Base-by-base conservation (phyloP, 805 yeast genomes). In the Cyberlindnera mycetangii region DNA sequence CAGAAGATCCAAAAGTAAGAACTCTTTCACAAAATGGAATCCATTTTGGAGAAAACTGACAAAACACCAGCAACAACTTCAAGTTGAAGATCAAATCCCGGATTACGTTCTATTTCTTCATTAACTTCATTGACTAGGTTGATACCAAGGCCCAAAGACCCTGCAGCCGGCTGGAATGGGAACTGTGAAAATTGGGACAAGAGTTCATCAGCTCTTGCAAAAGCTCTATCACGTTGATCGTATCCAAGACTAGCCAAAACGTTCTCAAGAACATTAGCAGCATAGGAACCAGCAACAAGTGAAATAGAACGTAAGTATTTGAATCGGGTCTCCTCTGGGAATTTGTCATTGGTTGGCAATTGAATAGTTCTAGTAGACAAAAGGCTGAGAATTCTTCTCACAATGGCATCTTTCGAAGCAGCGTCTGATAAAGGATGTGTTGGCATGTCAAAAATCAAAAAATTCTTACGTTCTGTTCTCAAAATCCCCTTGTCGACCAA, bases 391-490 rank as follows among this genome's bases (percentile, higher is more conserved):
- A 89, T 79, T 56, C 97, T 78, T 47, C 80, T 74, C 45, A 82
- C 81, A 45, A 93, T 76, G 44, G 82, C 81, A 54, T 88, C 95
- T 67, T 93, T 93, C 39, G 95, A 82, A 52, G 80, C 70, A 35
- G 84, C 76, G 65, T 93, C 99, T 25, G 90, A 84, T 12, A 93
- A 79, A 7, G 99, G 99, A 66, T 95, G 99, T 8, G 99, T 93
- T 24, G 99, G 96, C 97, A 93, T 93, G 66, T 93, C 99, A 58
- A 93, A 93, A 42, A 93, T 71, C 59, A 93, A 80, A 63, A 93
- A 93, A 69, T 89, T 93, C 64, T 90, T 89, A 65, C 95, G 81
- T 67, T 93, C 99, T 7, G 99, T 93, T 69, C 97, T 83, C 59
- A 95, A 75, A 37, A 93, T 83, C 18, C 99, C 98, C 69, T 93